phyloP scores from a whole-genome alignment of 345 rosid genomes.

The Eutrema japonicum region DNA sequence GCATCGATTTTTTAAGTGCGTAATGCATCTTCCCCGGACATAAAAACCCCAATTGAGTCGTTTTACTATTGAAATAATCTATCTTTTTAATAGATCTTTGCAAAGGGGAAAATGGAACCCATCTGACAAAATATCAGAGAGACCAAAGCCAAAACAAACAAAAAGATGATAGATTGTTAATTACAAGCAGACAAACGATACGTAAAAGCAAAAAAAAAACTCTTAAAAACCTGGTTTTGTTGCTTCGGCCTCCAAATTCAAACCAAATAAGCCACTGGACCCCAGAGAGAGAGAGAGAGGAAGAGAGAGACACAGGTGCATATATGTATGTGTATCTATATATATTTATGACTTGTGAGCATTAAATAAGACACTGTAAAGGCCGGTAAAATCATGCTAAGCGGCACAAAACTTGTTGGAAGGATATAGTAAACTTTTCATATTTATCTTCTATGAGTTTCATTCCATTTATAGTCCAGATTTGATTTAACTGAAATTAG shows the following conservation, averaged over 20 bases:
- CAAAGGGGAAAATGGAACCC: conserved; percentile 15
- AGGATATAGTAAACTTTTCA: background rate
- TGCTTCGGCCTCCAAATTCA: conserved; percentile 20
- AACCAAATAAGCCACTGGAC: conserved; percentile 32
- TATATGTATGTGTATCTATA: background rate
- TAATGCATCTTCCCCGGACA: background rate
- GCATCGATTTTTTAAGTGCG: background rate
- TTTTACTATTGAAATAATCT: background rate
- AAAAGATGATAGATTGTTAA: background rate
- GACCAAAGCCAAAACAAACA: conserved; percentile 10
- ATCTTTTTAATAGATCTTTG: background rate
- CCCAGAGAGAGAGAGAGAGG: conserved; percentile 15
- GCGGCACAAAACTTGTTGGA: conserved; percentile 12
- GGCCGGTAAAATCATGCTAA: background rate
- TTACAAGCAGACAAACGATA: conserved; percentile 9
- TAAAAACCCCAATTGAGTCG: background rate
- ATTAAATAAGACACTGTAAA: conserved; percentile 4
- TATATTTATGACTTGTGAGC: conserved; percentile 6
- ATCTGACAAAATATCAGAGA: background rate
- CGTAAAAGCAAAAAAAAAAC: background rate
- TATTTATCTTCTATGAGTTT: conserved; percentile 30
- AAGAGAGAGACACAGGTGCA: background rate
- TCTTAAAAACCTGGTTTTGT: background rate
- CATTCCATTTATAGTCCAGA: conserved; percentile 33
- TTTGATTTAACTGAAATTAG: background rate